These are phyloP conservation scores for Coemansia guatemalensis DNA, from an alignment of 192 early-diverging fungal genomes.

Conservation along the genomic window DNA sequence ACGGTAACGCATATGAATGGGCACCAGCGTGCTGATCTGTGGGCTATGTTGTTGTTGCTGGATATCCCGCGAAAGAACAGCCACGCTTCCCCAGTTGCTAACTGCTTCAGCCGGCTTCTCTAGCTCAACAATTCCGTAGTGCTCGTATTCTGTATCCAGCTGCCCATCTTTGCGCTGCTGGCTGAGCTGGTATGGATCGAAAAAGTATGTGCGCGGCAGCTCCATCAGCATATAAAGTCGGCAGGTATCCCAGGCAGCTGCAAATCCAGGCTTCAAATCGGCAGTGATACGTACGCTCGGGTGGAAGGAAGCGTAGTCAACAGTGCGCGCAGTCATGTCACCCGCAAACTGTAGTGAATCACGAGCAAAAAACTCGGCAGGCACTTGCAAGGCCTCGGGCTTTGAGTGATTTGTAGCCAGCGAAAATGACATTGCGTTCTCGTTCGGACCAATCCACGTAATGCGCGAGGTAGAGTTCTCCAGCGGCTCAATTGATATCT, in stretches of 20 bases:
- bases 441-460: conserved; percentile 36
- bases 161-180: conserved; percentile 13
- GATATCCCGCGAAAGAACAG: conserved; percentile 17
- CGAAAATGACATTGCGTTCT: conserved; percentile 7
- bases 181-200: conserved; percentile 46
- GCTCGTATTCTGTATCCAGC: conserved; percentile 11
- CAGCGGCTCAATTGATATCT: conserved; percentile 18
- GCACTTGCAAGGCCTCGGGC: conserved; percentile 10
- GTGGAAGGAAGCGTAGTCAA: conserved; percentile 42
- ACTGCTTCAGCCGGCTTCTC: conserved; percentile 44
- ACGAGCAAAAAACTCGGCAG: conserved; percentile 12
- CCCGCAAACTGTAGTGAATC: background rate
- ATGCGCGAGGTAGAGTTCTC: conserved; percentile 31
- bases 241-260: conserved; percentile 4
- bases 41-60: background rate
- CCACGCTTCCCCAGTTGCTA: conserved; percentile 43
- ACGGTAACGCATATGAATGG: conserved; percentile 48
- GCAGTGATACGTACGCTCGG: conserved; percentile 23
- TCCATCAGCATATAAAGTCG: conserved; percentile 14
- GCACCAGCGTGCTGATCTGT: conserved; percentile 15
- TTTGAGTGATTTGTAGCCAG: conserved; percentile 2
- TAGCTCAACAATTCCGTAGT: conserved; percentile 40
- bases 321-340: conserved; percentile 9
- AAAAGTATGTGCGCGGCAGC: conserved; percentile 45
- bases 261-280: background rate